A percentile compares a stretch with the other conserved stretches of the same genome.
These are phyloP conservation scores for Physaria fendleri DNA, from an alignment of 345 rosid species.

Conservation along the genomic window DNA sequence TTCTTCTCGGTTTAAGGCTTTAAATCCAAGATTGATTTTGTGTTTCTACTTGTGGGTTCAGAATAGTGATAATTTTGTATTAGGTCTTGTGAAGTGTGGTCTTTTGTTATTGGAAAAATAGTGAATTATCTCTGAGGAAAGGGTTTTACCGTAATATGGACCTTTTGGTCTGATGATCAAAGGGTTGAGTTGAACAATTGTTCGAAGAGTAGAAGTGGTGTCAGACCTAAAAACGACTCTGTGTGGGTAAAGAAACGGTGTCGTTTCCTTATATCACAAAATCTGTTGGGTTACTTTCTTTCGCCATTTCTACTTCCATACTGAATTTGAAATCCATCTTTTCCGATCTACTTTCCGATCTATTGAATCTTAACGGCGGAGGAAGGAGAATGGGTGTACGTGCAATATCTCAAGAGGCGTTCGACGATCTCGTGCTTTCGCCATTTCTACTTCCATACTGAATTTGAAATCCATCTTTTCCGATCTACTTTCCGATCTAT, in stretches of 20 bases:
- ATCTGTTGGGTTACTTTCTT: not conserved
- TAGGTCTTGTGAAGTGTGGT: constrained; percentile 14
- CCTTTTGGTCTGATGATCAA: not conserved
- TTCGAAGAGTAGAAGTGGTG: not conserved
- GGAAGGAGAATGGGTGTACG: constrained; percentile 44
- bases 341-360: not conserved
- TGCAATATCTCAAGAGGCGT: constrained; percentile 79
- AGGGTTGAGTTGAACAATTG: not conserved
- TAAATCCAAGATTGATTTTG: not conserved
- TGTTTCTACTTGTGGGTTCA: constrained; percentile 41
- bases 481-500: too few relatives aligned
- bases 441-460: not conserved
- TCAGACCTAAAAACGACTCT: not conserved
- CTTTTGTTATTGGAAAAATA: not conserved
- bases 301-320: not conserved
- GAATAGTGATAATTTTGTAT: constrained; percentile 39
- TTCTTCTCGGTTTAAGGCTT: not conserved
- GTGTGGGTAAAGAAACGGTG: not conserved
- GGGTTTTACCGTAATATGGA: not conserved
- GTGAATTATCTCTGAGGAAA: not conserved
- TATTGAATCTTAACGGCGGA: constrained; percentile 34
- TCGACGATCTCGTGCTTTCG: constrained; percentile 48
- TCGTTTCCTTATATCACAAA: not conserved
- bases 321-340: not conserved
- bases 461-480: not conserved